Conservation (phyloP, 2,329 filamentous ascomycete genomes). For the Chrysosporium queenslandicum region DNA sequence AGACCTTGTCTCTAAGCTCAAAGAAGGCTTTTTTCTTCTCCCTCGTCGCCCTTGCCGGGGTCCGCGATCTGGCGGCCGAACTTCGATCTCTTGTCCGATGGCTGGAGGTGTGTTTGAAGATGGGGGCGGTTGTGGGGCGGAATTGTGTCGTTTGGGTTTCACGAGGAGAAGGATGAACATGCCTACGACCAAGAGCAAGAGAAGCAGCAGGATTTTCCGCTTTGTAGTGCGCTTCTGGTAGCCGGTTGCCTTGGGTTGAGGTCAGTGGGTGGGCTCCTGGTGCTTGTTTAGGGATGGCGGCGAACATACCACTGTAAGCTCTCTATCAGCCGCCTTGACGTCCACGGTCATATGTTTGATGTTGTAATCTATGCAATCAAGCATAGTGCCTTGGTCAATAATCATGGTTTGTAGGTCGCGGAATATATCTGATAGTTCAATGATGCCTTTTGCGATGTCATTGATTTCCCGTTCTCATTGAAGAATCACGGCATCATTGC, state of each 20-base stretch:
- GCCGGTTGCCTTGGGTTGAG: slow-evolving; percentile 53
- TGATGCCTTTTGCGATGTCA: slow-evolving; percentile 95
- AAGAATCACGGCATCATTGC: slow-evolving; percentile 70
- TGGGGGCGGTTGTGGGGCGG: slow-evolving; percentile 20
- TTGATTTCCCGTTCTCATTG: slow-evolving; percentile 96
- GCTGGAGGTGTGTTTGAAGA: slow-evolving; percentile 20
- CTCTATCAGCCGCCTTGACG: slow-evolving; percentile 85
- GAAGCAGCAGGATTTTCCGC: slow-evolving; percentile 82
- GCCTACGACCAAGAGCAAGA: slow-evolving; percentile 72
- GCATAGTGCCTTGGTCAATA: slow-evolving; percentile 80
- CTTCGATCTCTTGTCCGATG: slow-evolving; percentile 1
- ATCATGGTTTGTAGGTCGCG: slow-evolving; percentile 94
- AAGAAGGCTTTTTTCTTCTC: slow-evolving; percentile 3
- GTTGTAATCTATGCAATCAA: slow-evolving; percentile 95
- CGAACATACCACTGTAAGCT: slow-evolving; percentile 65
- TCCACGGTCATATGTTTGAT: slow-evolving; percentile 91
- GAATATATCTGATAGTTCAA: slow-evolving; percentile 92
- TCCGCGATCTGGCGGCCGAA: slow-evolving; percentile 13
- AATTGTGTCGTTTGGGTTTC: slow-evolving; percentile 54
- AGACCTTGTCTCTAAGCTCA: not conserved
- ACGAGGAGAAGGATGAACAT: slow-evolving; percentile 75
- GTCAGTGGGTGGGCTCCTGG: too few relatives aligned
- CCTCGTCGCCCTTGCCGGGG: not conserved
- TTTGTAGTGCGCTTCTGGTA: slow-evolving; percentile 86
- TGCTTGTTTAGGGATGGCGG: too few relatives aligned